Base-by-base conservation (phyloP, 1,284 basidiomycete genomes). In the Stygiomarasmius scandens region DNA sequence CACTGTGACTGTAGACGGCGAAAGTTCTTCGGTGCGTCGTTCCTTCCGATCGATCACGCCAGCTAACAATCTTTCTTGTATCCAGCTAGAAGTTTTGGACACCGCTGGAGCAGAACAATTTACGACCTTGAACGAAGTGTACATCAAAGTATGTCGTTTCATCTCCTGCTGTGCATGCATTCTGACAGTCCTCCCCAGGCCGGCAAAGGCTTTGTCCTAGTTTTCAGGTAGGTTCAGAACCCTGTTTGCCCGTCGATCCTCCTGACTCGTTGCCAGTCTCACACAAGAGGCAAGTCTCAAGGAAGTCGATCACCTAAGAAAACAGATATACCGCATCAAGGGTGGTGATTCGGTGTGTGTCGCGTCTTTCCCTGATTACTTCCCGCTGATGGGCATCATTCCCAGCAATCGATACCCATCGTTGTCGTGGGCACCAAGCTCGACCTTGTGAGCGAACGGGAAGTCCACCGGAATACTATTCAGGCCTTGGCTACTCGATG, bases 81-180 rank as follows among this genome's bases (percentile, higher is more conserved):
- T 48, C 58, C 55, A 91, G 87, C 83, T 95, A 56, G 92, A 96
- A 68, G 87, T 96, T 38, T 73, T 95, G 55, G 94, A 96, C 69
- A 96, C 94, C 12, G 94, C 94, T 19, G 93, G 94, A 11, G 87
- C 89, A n/a, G 92, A 92, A 67, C 93, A 93, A 69, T 93, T 93
- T 68, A 89, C 78, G 12, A 86, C 87, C 20, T 74, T 92, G 55
- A 91, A 89, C 63, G 91, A 93, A 71, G 77, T 87, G 9, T 92
- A 91, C 67, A 90, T 92, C 68, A 87, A 87, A 79, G 89, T 89
- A 62, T 51, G 24, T 24, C 41, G 6, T 55, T 16, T 47, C n/a
- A 36, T 27, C 19, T 1, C 16, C 24, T 16, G 22, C 46, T 51
- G 32, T 24, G 25, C 52, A 11, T 51, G 34, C 20, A 25, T 4